Evolutionary conservation across 305 asterid genomes (phyloP).

Genomic region (Vinca major): DNA sequence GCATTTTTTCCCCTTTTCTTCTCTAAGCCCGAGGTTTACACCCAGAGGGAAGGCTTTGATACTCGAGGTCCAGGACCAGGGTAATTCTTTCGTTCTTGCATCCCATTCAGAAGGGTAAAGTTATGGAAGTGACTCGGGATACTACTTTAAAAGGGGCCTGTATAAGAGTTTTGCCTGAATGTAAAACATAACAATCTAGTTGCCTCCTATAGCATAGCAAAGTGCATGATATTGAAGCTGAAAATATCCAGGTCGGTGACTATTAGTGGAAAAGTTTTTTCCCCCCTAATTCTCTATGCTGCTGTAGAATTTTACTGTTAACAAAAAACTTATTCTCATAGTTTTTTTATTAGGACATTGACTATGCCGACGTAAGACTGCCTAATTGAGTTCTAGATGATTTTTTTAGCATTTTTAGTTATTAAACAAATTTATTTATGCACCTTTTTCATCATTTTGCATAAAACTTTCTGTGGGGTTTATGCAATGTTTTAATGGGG

Average conservation of each 20-base stretch:
- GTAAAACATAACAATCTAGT: not conserved
- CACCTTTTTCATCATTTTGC: too few species aligned
- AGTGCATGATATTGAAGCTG: too few species aligned
- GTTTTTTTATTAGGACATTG: not conserved
- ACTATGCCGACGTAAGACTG: not conserved
- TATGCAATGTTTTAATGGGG: not conserved
- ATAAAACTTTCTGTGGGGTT: not conserved
- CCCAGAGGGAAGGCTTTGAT: not conserved
- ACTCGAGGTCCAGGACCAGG: not conserved
- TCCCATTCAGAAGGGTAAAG: too few species aligned
- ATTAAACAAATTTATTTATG: too few species aligned
- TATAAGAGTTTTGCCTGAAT: not conserved
- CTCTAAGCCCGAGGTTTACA: not conserved
- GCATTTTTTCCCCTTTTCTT: not conserved
- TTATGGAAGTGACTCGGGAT: too few species aligned
- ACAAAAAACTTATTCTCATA: not conserved
- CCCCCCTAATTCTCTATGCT: not conserved
- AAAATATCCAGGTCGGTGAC: too few species aligned
- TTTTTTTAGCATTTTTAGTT: not conserved
- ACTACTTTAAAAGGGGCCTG: too few species aligned
- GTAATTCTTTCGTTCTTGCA: not conserved
- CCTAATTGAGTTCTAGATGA: not conserved
- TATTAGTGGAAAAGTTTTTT: too few species aligned
- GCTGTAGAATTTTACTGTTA: not conserved
- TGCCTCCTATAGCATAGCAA: too few species aligned